Evolutionary conservation across 1,284 basidiomycete genomes (phyloP), one percentile per base, ranked within the genome.

Genomic region (Ustilago bromivora): DNA sequence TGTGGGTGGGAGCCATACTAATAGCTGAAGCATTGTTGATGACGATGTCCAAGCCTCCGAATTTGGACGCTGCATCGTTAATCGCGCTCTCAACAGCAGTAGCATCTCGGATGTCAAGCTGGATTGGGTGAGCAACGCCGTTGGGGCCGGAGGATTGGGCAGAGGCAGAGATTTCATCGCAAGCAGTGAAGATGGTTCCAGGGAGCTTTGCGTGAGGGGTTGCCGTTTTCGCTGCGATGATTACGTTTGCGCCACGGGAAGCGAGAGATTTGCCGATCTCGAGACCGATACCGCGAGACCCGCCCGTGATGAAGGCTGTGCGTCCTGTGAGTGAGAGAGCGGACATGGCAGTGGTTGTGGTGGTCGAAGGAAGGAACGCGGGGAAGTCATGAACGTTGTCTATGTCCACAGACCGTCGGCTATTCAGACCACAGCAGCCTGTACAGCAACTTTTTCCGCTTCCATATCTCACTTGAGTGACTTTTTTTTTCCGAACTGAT

Each of bases 11-110:
- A 0, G 72, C 72, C 66, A 86, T 70, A 13, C 76, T 82, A 67
- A 86, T 86, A 5, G 85, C 85, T 54, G 61, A 49, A 31, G 82
- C 85, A 51, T 86, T 86, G 71, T 86, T 86, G 54, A 86, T 61
- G 11, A 86, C 67, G 17, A 86, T 80, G 49, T 86, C 85, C 12
- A 86, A 55, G 1, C 76, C 78, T 1, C 85, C 84, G 49, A 86
- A 84, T 46, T 63, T 73, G 7, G 38, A 28, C 8, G 67, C 81
- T 0, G 79, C 76, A 17, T 61, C 19, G 7, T 76, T 65, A 38
- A 86, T 74, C 5, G 82, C 84, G 0, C 71, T 56, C 46, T 84
- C 67, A 0, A 86, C 84, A 3, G 75, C 77, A 8, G 53, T 41
- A 0, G 68, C 81, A 57, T 84, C 69, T 0, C 85, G 74, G n/a